Evolutionary conservation across 2,329 filamentous ascomycete genomes (phyloP).

Genomic region (Fusarium buxicola): DNA sequence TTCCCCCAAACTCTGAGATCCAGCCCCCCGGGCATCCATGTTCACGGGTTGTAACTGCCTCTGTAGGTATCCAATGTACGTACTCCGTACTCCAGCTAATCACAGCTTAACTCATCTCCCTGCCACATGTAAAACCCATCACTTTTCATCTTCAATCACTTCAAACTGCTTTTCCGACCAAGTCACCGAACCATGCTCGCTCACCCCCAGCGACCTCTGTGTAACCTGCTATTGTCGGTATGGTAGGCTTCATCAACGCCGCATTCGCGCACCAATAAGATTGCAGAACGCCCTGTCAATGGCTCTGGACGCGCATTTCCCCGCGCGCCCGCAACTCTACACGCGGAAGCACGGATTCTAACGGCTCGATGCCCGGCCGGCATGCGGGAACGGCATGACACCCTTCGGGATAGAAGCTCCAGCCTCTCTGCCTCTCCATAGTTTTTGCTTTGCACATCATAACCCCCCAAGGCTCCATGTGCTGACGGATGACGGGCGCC

Average conservation of each 20-base stretch:
- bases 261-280: slow-evolving; percentile 37
- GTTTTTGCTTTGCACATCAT: no score
- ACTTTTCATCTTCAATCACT: slow-evolving; percentile 4
- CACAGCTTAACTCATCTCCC: slow-evolving; percentile 7
- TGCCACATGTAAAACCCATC: background rate
- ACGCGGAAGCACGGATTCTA: slow-evolving; percentile 6
- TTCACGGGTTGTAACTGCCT: no score
- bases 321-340: slow-evolving; percentile 12
- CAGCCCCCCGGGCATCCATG: no score
- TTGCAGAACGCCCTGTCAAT: slow-evolving; percentile 15
- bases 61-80: no score
- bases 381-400: slow-evolving; percentile 3
- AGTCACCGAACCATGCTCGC: background rate
- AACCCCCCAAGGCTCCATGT: slow-evolving; percentile 21
- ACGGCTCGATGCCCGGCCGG: background rate
- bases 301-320: slow-evolving; percentile 4
- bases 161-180: slow-evolving; percentile 2
- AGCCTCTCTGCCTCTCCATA: no score
- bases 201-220: slow-evolving; percentile 10
- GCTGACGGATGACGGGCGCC: slow-evolving; percentile 18
- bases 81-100: no score
- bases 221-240: slow-evolving; percentile 35
- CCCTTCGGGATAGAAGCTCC: slow-evolving; percentile 4
- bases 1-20: slow-evolving; percentile 30
- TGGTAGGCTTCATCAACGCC: slow-evolving; percentile 17